A percentile compares a stretch with the other conserved stretches of the same genome.
Evolutionary conservation across 169 alveolate species (phyloP).

Genomic region (Cryptosporidium sp.): DNA sequence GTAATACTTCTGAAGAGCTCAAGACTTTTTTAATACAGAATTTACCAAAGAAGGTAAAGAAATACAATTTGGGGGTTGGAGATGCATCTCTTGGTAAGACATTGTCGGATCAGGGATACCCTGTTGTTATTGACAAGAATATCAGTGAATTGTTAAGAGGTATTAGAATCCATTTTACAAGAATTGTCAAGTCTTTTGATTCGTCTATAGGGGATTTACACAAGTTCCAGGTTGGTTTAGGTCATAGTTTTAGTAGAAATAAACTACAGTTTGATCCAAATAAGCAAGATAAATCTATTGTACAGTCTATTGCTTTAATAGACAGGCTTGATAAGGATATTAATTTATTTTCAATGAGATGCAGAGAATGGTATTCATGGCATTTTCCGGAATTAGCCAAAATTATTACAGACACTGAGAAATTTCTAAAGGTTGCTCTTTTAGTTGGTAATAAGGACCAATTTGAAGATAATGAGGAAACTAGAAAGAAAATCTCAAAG

Average conservation of each 20-base stretch:
- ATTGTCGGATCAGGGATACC: constrained; percentile 84
- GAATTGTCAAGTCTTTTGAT: constrained; percentile 80
- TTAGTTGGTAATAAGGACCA: constrained; percentile 86
- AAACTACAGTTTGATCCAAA: constrained; percentile 94
- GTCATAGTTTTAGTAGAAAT: constrained; percentile 94
- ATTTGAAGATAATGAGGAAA: constrained; percentile 81
- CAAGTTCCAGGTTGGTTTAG: constrained; percentile 93
- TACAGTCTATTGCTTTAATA: constrained; percentile 94
- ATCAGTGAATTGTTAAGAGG: constrained; percentile 90
- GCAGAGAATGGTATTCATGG: constrained; percentile 99
- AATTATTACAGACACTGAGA: constrained; percentile 94
- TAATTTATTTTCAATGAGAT: constrained; percentile 96
- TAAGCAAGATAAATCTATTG: constrained; percentile 97
- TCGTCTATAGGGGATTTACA: constrained; percentile 83
- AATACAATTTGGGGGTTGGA: constrained; percentile 87
- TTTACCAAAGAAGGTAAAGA: constrained; percentile 86
- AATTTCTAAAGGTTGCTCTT: constrained; percentile 91
- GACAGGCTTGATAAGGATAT: constrained; percentile 96
- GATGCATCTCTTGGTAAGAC: constrained; percentile 86
- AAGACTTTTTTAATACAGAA: constrained; percentile 87
- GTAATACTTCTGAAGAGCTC: constrained; percentile 87
- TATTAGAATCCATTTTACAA: constrained; percentile 85
- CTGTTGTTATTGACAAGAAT: constrained; percentile 83
- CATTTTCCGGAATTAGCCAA: constrained; percentile 99
- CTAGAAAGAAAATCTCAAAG: constrained; percentile 81